Evolutionary conservation across 495 filamentous ascomycete species (phyloP).

Genomic region (Penicillium canariense): DNA sequence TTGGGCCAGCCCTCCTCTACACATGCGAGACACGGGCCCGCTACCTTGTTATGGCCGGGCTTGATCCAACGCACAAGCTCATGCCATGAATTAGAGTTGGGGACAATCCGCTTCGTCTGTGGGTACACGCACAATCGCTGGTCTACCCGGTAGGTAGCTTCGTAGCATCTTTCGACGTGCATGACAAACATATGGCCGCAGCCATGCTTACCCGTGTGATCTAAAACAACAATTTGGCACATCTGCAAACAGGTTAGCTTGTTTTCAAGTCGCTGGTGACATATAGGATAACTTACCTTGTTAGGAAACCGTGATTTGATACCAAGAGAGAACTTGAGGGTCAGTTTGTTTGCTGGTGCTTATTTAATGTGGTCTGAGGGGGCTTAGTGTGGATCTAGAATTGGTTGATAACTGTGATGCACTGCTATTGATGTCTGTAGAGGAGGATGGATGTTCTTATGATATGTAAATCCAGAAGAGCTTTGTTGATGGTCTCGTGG

Average conservation of each 20-base stretch:
- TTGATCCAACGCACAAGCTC: background rate
- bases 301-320: background rate
- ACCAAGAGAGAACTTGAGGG: background rate
- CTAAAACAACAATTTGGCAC: slow-evolving; percentile 5
- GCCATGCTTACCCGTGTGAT: slow-evolving; percentile 3
- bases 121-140: background rate
- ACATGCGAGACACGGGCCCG: slow-evolving; percentile 6
- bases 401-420: background rate
- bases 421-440: background rate
- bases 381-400: background rate
- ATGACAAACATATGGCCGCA: slow-evolving; percentile 10
- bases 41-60: background rate
- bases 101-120: background rate
- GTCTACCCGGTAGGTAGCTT: background rate
- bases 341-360: background rate
- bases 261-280: too few species aligned
- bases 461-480: background rate
- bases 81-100: slow-evolving; percentile 1
- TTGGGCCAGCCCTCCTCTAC: slow-evolving; percentile 4
- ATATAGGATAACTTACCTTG: background rate
- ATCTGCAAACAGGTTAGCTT: background rate
- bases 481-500: background rate
- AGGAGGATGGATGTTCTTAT: background rate
- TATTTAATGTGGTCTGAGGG: background rate
- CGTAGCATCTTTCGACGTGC: background rate